A percentile compares a stretch with the other conserved stretches of the same genome.
These are phyloP conservation scores for Trifolium pratense DNA, from an alignment of 306 rosid genomes.

Conservation along the genomic window DNA sequence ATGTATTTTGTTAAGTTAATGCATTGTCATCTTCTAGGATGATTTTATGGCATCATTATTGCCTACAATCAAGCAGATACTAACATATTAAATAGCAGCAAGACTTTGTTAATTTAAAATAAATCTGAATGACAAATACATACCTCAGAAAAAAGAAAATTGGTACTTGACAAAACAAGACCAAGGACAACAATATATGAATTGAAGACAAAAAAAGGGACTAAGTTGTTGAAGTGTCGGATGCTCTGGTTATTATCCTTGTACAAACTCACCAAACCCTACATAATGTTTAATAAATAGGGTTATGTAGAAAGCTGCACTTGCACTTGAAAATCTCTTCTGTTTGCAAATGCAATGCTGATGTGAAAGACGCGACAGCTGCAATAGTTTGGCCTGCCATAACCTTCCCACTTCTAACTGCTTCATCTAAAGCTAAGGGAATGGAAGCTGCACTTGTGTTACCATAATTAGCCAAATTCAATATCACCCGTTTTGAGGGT, in stretches of 20 bases:
- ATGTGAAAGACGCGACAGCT: constrained; percentile 29
- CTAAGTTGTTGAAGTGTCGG: constrained; percentile 26
- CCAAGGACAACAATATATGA: constrained; percentile 15
- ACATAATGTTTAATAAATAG: constrained; percentile 24
- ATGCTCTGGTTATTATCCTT: constrained; percentile 34
- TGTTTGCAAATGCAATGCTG: constrained; percentile 9
- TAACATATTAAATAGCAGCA: constrained; percentile 33
- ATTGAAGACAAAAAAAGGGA: constrained; percentile 20
- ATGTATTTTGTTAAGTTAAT: no score
- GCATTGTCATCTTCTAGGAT: not conserved
- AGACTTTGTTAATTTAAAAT: constrained; percentile 37
- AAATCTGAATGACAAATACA: constrained; percentile 45
- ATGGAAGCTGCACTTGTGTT: constrained; percentile 96
- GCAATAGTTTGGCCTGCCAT: constrained; percentile 84
- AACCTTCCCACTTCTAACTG: constrained; percentile 81
- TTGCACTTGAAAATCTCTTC: constrained; percentile 31
- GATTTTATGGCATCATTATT: not conserved
- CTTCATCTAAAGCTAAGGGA: constrained; percentile 93
- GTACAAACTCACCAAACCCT: constrained; percentile 31
- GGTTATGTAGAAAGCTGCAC: constrained; percentile 17
- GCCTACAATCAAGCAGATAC: constrained; percentile 37
- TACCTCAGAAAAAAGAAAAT: constrained; percentile 28
- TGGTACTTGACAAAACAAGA: constrained; percentile 37
- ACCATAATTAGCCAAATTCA: constrained; percentile 86
- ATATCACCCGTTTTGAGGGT: constrained; percentile 81